A percentile compares a stretch with the other conserved stretches of the same genome.
Conservation (phyloP, 1,139 yeast species). For the Blastobotrys buckinghamii region DNA sequence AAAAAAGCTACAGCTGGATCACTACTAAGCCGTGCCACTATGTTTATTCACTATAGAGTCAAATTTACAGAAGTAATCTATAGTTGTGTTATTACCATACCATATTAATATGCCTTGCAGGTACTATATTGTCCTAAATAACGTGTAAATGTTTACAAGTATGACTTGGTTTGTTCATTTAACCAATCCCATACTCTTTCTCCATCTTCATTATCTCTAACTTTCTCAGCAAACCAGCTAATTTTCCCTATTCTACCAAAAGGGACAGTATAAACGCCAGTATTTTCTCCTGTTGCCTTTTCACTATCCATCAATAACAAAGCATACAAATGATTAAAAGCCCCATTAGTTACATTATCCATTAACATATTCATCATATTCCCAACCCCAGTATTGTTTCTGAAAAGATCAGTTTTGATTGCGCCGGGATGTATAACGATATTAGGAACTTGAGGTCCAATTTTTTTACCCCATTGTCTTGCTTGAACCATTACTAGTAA, state of each 20-base stretch:
- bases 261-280: conserved; percentile 35
- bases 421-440: conserved; percentile 46
- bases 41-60: too few species aligned
- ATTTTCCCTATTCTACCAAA: conserved; percentile 23
- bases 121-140: too few species aligned
- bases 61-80: too few species aligned
- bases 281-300: conserved; percentile 28
- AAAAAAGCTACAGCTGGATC: too few species aligned
- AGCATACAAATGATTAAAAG: not conserved
- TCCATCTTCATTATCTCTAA: not conserved
- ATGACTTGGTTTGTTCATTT: not conserved
- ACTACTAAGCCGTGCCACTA: too few species aligned
- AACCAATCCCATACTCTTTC: not conserved
- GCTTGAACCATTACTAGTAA: conserved; percentile 42
- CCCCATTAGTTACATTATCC: not conserved
- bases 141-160: not conserved
- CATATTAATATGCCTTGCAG: too few species aligned
- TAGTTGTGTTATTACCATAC: too few species aligned
- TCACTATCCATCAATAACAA: conserved; percentile 26
- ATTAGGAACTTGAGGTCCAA: conserved; percentile 3
- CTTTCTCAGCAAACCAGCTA: conserved; percentile 11
- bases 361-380: too few species aligned
- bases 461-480: conserved; percentile 39
- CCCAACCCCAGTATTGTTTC: conserved; percentile 24
- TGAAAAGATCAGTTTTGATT: conserved; percentile 37